Evolutionary conservation across 306 rosid genomes (phyloP).

Genomic region (Cicer bijugum): DNA sequence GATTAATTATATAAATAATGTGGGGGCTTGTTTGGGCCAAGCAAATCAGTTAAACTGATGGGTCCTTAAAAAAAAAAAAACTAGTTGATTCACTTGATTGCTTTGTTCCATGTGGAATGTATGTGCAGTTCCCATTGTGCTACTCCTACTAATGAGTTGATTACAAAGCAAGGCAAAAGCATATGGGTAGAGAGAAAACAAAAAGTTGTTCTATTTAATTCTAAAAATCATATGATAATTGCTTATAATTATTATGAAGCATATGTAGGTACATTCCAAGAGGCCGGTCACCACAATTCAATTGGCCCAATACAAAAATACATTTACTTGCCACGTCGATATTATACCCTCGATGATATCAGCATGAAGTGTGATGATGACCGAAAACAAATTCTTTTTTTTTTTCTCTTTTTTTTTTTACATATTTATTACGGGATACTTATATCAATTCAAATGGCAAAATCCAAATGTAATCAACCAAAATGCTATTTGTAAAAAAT

Average conservation of each 20-base stretch:
- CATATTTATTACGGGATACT: not conserved
- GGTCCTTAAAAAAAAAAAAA: slow-evolving; percentile 8
- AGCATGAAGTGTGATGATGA: slow-evolving; percentile 93
- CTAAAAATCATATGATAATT: slow-evolving; percentile 47
- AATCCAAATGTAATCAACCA: not conserved
- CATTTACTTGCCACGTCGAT: slow-evolving; percentile 67
- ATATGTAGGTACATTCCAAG: slow-evolving; percentile 57
- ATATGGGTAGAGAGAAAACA: slow-evolving; percentile 50
- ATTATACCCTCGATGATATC: slow-evolving; percentile 60
- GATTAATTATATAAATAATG: slow-evolving; percentile 47
- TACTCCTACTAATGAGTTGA: slow-evolving; percentile 46
- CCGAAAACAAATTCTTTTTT: slow-evolving; percentile 37
- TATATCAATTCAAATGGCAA: not conserved
- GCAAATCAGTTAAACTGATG: slow-evolving; percentile 45
- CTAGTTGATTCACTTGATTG: slow-evolving; percentile 45
- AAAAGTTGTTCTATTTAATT: slow-evolving; percentile 43
- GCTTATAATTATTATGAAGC: slow-evolving; percentile 48
- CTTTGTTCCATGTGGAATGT: slow-evolving; percentile 54
- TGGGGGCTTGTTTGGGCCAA: slow-evolving; percentile 39
- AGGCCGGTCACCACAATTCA: slow-evolving; percentile 50
- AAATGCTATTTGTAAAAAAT: not conserved
- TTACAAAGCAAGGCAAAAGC: slow-evolving; percentile 51
- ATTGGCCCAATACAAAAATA: slow-evolving; percentile 64
- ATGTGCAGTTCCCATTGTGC: slow-evolving; percentile 46
- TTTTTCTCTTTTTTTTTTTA: not conserved